Evolutionary conservation across 2,329 filamentous ascomycete genomes (phyloP), one percentile per base, ranked within the genome.

Genomic region (Aureobasidium sp.): DNA sequence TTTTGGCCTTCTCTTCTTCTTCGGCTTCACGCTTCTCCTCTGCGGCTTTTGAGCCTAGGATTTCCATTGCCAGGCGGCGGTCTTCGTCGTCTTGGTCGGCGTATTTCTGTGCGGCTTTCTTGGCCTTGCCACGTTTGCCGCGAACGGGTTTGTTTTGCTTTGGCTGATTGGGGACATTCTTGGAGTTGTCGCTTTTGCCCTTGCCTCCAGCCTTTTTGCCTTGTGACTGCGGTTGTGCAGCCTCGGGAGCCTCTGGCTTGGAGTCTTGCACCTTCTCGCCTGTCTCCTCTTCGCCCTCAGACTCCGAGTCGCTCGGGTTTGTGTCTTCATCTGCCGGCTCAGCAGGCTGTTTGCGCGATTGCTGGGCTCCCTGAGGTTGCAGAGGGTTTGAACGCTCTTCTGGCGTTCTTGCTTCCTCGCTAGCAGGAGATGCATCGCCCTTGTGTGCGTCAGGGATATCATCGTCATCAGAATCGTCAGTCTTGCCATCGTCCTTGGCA

Each of bases 61-160:
- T 82, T 27, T 86, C 82, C 75, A 97, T 88, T 36, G 91, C 91
- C 0, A 92, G 83, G 7, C 83, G 84, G 14, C 91, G 90, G 70
- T 99, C 94, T 74, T 96, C 93, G 61, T 96, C 91, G 68, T 97
- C 93, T 79, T 97, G 94, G 68, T 95, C 80, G 49, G 89, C 93
- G 76, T 99, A 99, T 73, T 96, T 97, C 63, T 84, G 79, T 3
- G 90, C 90, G 1, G 90, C 86, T 74, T 94, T 96, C 79, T 95
- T 96, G 47, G 87, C 86, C 72, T 96, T 96, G 64, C 82, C 83
- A 63, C 84, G 86, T 73, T 95, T 91, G 34, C 91, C 91, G 62
- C 92, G 86, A 15, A 81, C 75, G 58, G 62, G 66, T 61, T 64
- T 67, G 60, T 68, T 67, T 42, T 64, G 60, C 65, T 68, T 70